These are phyloP conservation scores for Vairimorpha necatrix DNA, from an alignment of 371 early-diverging fungal species.

Conservation along the genomic window DNA sequence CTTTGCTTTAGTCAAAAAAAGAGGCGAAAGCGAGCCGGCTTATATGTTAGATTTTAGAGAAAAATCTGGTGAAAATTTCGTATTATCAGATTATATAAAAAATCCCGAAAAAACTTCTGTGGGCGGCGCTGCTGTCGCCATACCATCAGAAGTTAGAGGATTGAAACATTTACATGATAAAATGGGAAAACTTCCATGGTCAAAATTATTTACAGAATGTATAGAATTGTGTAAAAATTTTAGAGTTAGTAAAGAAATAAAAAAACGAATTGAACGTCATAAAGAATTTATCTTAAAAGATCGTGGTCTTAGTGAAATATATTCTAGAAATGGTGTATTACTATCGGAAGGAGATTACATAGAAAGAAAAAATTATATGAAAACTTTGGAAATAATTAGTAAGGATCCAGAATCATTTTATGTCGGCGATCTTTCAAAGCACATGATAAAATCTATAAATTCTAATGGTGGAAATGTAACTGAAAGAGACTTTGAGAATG, in stretches of 20 bases:
- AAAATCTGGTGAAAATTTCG: conserved; percentile 73
- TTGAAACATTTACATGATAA: conserved; percentile 71
- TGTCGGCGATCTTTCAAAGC: conserved; percentile 72
- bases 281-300: conserved; percentile 62
- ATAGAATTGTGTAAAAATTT: conserved; percentile 73
- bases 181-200: conserved; percentile 74
- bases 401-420: conserved; percentile 81
- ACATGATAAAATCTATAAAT: conserved; percentile 69
- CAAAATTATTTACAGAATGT: conserved; percentile 72
- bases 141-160: conserved; percentile 84
- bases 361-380: conserved; percentile 70
- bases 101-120: conserved; percentile 68
- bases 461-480: conserved; percentile 74
- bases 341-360: conserved; percentile 71
- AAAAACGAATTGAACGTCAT: conserved; percentile 62
- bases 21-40: conserved; percentile 54
- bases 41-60: conserved; percentile 74
- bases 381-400: conserved; percentile 74
- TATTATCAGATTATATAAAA: conserved; percentile 70
- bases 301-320: conserved; percentile 69
- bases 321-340: conserved; percentile 69
- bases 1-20: conserved; percentile 78
- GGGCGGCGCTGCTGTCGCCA: conserved; percentile 76
- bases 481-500: conserved; percentile 71
- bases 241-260: conserved; percentile 66